phyloP scores from a whole-genome alignment of 1,284 basidiomycete species.

The Apiotrichum gracile region DNA sequence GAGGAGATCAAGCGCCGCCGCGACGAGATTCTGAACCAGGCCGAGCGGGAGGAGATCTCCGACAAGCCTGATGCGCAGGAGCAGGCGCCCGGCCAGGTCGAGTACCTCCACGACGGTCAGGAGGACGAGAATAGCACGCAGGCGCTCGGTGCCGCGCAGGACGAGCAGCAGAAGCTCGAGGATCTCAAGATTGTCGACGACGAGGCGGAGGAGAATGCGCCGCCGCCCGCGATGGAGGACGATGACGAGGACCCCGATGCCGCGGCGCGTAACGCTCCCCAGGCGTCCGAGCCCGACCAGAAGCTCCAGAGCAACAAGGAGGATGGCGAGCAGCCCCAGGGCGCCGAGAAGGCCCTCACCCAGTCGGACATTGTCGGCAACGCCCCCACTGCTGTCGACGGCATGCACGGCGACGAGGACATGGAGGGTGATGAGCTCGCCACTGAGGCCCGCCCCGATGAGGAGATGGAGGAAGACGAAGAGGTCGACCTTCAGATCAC shows the following conservation, averaged over 20 bases:
- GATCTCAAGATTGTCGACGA: slow-evolving; percentile 72
- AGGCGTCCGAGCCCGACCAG: slow-evolving; percentile 12
- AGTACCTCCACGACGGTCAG: slow-evolving; percentile 72
- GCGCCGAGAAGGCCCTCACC: slow-evolving; percentile 46
- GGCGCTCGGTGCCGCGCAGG: slow-evolving; percentile 77
- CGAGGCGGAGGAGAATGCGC: slow-evolving; percentile 15
- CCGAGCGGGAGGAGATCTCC: slow-evolving; percentile 46
- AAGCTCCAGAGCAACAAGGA: slow-evolving; percentile 18
- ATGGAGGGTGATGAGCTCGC: slow-evolving; percentile 37
- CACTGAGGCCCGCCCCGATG: slow-evolving; percentile 25
- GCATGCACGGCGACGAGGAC: slow-evolving; percentile 37
- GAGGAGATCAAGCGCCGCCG: slow-evolving; percentile 78
- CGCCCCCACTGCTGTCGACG: slow-evolving; percentile 26
- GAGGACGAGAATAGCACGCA: slow-evolving; percentile 70
- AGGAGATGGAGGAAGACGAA: slow-evolving; percentile 29
- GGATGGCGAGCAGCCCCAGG: slow-evolving; percentile 16
- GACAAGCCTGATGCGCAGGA: slow-evolving; percentile 37
- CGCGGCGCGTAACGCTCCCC: not conserved
- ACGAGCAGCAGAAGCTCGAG: slow-evolving; percentile 72
- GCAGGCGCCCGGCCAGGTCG: slow-evolving; percentile 59
- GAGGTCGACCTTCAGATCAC: slow-evolving; percentile 60
- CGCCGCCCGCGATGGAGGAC: slow-evolving; percentile 18
- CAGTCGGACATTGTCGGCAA: slow-evolving; percentile 40
- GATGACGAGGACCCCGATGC: slow-evolving; percentile 12
- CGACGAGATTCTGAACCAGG: slow-evolving; percentile 68